A percentile compares a stretch with the other conserved stretches of the same genome.
These are phyloP conservation scores for Crithidia sp. DNA, from an alignment of 208 protist genomes.

Conservation along the genomic window DNA sequence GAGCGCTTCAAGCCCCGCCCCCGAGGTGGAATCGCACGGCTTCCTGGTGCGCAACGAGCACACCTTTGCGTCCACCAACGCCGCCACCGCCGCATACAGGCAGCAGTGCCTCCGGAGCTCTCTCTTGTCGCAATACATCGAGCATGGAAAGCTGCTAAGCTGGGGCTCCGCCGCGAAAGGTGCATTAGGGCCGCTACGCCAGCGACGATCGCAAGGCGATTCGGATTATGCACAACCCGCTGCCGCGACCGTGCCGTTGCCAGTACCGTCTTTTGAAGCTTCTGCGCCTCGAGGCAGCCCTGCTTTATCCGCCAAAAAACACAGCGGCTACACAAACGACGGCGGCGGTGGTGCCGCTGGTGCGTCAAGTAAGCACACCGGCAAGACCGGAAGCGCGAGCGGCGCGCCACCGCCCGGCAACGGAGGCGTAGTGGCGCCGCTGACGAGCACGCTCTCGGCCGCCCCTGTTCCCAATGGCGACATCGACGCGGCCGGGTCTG, in stretches of 20 bases:
- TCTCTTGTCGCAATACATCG: slow-evolving; percentile 37
- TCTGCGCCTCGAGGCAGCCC: neutral
- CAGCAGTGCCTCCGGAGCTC: slow-evolving; percentile 9
- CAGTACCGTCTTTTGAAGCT: neutral
- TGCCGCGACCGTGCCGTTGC: neutral
- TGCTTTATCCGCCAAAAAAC: neutral
- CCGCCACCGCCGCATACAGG: slow-evolving; percentile 6
- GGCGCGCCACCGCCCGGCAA: no score
- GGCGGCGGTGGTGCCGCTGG: no score
- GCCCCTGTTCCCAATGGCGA: neutral
- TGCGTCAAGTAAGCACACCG: no score
- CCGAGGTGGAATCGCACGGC: slow-evolving; percentile 5
- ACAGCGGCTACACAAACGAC: neutral
- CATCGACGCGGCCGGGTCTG: neutral
- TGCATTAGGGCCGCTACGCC: slow-evolving; percentile 32
- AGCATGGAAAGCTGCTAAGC: slow-evolving; percentile 37
- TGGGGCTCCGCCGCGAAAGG: slow-evolving; percentile 42
- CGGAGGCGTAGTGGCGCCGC: neutral
- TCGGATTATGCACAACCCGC: neutral
- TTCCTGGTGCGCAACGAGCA: slow-evolving; percentile 23
- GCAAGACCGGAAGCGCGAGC: no score
- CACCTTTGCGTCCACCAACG: slow-evolving; percentile 12
- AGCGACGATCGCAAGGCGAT: neutral
- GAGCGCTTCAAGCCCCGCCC: slow-evolving; percentile 6
- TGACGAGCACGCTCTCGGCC: slow-evolving; percentile 5